A percentile compares a stretch with the other conserved stretches of the same genome.
Conservation (phyloP, 306 rosid genomes). For the Hylodesmum podocarpum region DNA sequence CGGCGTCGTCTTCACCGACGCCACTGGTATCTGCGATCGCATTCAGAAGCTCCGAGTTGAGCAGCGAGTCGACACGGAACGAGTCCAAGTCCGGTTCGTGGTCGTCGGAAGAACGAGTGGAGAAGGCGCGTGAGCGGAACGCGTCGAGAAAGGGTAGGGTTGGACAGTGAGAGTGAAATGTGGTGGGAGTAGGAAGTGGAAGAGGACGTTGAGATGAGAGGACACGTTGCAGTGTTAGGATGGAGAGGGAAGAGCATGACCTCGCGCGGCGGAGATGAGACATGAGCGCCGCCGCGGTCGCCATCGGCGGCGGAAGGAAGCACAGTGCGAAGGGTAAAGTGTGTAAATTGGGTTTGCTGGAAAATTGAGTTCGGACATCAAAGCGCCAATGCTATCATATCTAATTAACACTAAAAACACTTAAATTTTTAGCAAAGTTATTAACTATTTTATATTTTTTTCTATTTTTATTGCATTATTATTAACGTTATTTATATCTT, state of each 20-base stretch:
- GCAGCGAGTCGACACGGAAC: constrained; percentile 24
- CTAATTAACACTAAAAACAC: too few relatives aligned
- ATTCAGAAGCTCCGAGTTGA: constrained; percentile 38
- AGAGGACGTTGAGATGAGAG: constrained; percentile 26
- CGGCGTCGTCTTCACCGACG: constrained; percentile 29
- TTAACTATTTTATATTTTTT: too few relatives aligned
- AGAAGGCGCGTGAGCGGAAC: constrained; percentile 52
- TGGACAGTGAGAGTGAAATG: constrained; percentile 24
- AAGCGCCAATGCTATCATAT: too few relatives aligned
- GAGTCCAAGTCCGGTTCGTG: constrained; percentile 26
- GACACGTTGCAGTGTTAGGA: constrained; percentile 30
- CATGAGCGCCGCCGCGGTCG: constrained; percentile 40
- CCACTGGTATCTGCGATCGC: constrained; percentile 14
- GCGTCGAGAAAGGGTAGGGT: constrained; percentile 28
- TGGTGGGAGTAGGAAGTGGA: not conserved
- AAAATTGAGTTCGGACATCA: not conserved
- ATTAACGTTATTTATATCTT: too few relatives aligned
- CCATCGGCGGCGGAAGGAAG: constrained; percentile 50
- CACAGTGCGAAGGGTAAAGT: not conserved
- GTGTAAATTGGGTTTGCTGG: not conserved
- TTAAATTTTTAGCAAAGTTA: too few relatives aligned
- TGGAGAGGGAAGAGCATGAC: constrained; percentile 32
- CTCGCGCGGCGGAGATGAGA: constrained; percentile 52
- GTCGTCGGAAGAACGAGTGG: constrained; percentile 43
- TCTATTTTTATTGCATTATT: too few relatives aligned